Base-by-base conservation (phyloP, 1,284 basidiomycete species). In the Apiotrichum gamsii region DNA sequence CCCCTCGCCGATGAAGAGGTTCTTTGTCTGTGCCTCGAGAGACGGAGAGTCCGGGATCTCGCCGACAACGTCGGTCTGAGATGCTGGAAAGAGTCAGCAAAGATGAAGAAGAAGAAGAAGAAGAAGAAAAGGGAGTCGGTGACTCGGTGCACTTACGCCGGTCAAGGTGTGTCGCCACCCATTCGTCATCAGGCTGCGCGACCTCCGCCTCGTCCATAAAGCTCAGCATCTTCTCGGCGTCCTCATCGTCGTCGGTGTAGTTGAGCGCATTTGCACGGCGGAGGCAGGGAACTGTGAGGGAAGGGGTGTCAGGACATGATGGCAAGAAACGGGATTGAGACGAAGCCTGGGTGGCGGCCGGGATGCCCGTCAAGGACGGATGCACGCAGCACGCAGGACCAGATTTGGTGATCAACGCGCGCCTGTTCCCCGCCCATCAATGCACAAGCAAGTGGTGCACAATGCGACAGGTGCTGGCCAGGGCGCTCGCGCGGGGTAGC, bases 241-340 rank as follows among this genome's bases (percentile, higher is more conserved):
- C 91, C 71, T 93, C 90, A 67, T 95, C 90, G 14, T 85, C 87
- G 62, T 94, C 90, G 1, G 89, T 91, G 72, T 95, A 95, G 32
- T 87, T 88, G 38, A 96, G 80, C 14, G 90, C 85, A 2, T 85
- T 88, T 5, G 91, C 91, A 60, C 91, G 82, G 47, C 90, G 82
- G 31, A 95, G 80, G 70, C 90, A 95, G 5, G 91, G 88, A 19
- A 96, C 91, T 80, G 54, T 10, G 36, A n/a, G n/a, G n/a, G n/a
- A n/a, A n/a, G n/a, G 37, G 34, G 21, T 36, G 25, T 28, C 25
- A 28, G 25, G 6, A 28, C 9, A 13, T 35, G 4, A 24, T 13
- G 10, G 47, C 39, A 20, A 45, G 16, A 16, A 33, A n/a, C 10
- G 24, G 19, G 34, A n/a, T 34, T 24, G 21, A 20, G n/a, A n/a